Base-by-base conservation (phyloP, 2,329 filamentous ascomycete species). In the Metarhizium rileyi region DNA sequence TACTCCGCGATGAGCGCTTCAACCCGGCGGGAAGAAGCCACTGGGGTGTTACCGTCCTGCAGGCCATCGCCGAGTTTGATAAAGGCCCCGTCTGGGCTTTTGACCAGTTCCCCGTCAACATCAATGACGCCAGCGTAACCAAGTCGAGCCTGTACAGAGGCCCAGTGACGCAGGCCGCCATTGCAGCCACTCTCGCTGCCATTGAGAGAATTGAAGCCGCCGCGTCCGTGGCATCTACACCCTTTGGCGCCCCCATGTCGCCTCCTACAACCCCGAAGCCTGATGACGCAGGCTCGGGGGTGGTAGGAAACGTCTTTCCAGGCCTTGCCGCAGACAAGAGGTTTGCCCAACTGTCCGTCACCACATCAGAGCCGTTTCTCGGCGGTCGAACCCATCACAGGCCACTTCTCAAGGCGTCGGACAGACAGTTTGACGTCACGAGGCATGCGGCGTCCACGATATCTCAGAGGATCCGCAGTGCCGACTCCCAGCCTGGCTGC, bases 61-160 rank as follows among this genome's bases (percentile, higher is more conserved):
- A 71, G 53, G 68, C 69, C 9, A 66, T 66, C 18, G 66, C 65
- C 47, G 59, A 69, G 42, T 66, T 70, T 48, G 69, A 71, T 47
- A 66, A 66, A n/a, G 69, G 69, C 6, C 69, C 67, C 0, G 66
- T 71, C 7, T 71, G 69, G 68, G 68, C 68, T 1, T 71, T 65
- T 50, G 67, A 71, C 35, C 68, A 71, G 50, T 71, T 71, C 52
- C 54, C 60, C 5, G 56, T 71, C 49, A 55, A 70, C 56, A 70
- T 71, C 47, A 66, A 71, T 52, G 64, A 67, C 28, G 54, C 59
- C 5, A 56, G 59, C 18, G 52, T 70, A 28, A 71, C 67, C 27
- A 71, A 71, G 48, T 69, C 68, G 1, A 65, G 61, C 25, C 56
- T 71, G 3, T 71, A 71, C 49, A 62, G 68, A 23, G 66, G 68